phyloP scores from a whole-genome alignment of 768 basidiomycete species.

The Tulasnella sp. region DNA sequence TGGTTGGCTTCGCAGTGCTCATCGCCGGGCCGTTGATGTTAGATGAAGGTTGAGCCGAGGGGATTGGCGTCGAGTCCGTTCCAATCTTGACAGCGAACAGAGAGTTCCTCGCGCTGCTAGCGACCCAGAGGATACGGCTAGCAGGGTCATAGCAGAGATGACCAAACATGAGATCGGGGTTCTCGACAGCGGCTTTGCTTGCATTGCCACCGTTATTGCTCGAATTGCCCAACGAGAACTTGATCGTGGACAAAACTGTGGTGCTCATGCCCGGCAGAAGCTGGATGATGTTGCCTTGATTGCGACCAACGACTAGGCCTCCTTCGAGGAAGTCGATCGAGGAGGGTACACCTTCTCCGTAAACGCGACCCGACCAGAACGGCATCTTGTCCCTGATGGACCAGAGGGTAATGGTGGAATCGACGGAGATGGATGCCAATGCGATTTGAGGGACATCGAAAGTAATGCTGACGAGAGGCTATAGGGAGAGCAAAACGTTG shows the following conservation, averaged over 20 bases:
- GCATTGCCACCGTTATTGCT: conserved; percentile 42
- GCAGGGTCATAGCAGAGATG: conserved; percentile 80
- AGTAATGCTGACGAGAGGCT: conserved; percentile 81
- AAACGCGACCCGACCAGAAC: conserved; percentile 70
- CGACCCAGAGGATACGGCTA: conserved; percentile 84
- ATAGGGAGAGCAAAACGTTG: conserved; percentile 15
- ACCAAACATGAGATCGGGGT: conserved; percentile 74
- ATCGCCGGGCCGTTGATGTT: conserved; percentile 14
- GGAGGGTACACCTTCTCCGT: conserved; percentile 75
- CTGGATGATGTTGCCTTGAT: conserved; percentile 80
- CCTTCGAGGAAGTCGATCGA: conserved; percentile 81
- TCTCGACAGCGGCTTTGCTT: conserved; percentile 46
- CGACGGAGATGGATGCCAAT: conserved; percentile 75
- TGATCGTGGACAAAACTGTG: conserved; percentile 69
- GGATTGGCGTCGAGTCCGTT: conserved; percentile 59
- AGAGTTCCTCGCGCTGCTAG: conserved; percentile 79
- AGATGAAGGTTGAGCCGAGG: conserved; percentile 6
- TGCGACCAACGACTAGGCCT: conserved; percentile 79
- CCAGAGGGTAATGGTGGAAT: conserved; percentile 78
- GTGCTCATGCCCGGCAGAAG: conserved; percentile 71
- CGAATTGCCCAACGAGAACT: conserved; percentile 51
- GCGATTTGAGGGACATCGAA: conserved; percentile 75
- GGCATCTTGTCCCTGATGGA: conserved; percentile 71
- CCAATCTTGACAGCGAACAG: conserved; percentile 57
- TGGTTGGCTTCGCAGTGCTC: conserved; percentile 50